Evolutionary conservation across 345 rosid genomes (phyloP).

Genomic region (Alliaria petiolata): DNA sequence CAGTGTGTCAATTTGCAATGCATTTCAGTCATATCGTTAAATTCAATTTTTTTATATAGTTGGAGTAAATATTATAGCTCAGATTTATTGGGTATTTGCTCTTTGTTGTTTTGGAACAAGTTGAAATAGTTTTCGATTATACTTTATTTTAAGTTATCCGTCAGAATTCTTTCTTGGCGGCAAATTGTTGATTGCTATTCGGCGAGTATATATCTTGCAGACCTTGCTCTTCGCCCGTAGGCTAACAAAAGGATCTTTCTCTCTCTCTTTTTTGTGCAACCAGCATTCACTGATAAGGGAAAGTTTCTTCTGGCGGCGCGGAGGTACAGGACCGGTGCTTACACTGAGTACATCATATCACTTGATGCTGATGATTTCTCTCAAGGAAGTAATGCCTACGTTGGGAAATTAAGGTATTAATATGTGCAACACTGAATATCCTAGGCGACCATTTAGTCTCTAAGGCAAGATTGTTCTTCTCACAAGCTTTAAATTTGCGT

Average conservation of each 20-base stretch:
- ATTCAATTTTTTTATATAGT: neutral
- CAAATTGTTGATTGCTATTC: neutral
- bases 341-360: slow-evolving; percentile 80
- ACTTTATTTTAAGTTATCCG: neutral
- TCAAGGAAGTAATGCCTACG: slow-evolving; percentile 90
- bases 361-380: slow-evolving; percentile 85
- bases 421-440: neutral
- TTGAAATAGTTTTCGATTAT: neutral
- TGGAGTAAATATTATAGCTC: neutral
- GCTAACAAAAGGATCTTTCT: neutral
- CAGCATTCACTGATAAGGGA: slow-evolving; percentile 78
- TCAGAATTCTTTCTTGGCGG: neutral
- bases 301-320: slow-evolving; percentile 95
- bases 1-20: neutral
- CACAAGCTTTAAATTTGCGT: neutral
- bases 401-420: slow-evolving; percentile 83
- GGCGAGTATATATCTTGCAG: neutral
- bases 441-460: neutral
- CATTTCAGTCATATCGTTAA: neutral
- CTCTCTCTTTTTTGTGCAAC: neutral
- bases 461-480: neutral
- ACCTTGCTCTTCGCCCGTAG: neutral
- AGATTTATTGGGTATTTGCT: neutral
- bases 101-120: neutral
- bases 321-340: slow-evolving; percentile 73